Evolutionary conservation across 768 basidiomycete genomes (phyloP), one percentile per base, ranked within the genome.

Genomic region (Pleurotus eryngii): DNA sequence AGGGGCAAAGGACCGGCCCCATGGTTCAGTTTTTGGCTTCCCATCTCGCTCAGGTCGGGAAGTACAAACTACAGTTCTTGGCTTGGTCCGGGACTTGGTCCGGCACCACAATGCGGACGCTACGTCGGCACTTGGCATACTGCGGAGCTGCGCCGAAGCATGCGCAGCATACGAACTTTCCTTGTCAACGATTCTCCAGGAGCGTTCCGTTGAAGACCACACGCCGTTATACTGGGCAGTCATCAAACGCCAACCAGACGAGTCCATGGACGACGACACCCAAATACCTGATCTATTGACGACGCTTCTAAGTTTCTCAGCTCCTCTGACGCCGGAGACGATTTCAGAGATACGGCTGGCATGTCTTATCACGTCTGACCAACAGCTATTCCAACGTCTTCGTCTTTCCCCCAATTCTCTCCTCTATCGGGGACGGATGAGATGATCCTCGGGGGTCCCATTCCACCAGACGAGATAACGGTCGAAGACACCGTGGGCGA

Each of bases 171-270:
- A 84, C 38, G 70, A 69, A 15, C 60, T 89, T 1, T 76, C 80
- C 3, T 71, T 89, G 38, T 76, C 84, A 0, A 58, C 72, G 0
- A 63, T 90, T 7, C 71, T 90, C 0, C 88, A 89, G 63, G 83
- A 88, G 46, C 77, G 70, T 26, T 82, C 74, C 7, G 82, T 89
- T 38, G 89, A 89, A 62, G 74, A 73, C 0, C 86, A 84, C 62
- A 83, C 84, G 0, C 84, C 86, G 0, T 61, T 90, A 2, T 90
- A 90, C 64, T 90, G 89, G 89, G 84, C 83, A 0, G 82, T 90
- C 60, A 70, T 90, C 20, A 87, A 86, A 56, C 79, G 78, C 2
- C 76, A 77, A 0, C 65, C 74, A 5, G 76, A 79, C 35, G 66
- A 66, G 9, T 59, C 65, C 9, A 30, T 35, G n/a, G 61, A 62